Base-by-base conservation (phyloP, 2,329 filamentous ascomycete genomes). In the Penicillium freii region DNA sequence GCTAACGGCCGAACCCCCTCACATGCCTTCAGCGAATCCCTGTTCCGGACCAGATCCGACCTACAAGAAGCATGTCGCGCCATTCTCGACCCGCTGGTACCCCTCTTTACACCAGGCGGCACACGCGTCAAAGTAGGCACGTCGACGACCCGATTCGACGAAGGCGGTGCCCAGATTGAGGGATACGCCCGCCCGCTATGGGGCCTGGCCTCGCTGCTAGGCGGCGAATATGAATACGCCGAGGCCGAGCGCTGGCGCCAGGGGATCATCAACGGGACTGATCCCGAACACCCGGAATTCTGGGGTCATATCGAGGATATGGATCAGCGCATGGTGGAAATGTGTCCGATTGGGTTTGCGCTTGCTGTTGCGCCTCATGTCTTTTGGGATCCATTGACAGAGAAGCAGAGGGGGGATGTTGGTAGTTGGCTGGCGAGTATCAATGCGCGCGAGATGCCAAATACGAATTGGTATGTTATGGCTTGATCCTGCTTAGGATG, bases 261-360 rank as follows among this genome's bases (percentile, higher is more conserved):
- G 59, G 89, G 89, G 4, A 78, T 92, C 56, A 84, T 85, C 61
- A 81, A 84, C 33, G 90, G 89, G 0, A 91, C 88, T 0, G 84
- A 92, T 65, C 88, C 88, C 0, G 79, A 85, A 44, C 84, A 78
- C 57, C 80, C 83, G 0, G 89, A 92, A 73, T 92, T 87, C 67
- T 93, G 89, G 89, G 89, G 89, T 0, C 86, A 84, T 55, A 88
- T 90, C 62, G 81, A 86, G 62, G 88, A 92, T 68, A 86, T 87
- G 56, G 90, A 92, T 68, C 89, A 92, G 77, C 80, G 89, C 27
- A 92, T 92, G 90, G 90, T 92, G 2, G 90, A 93, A 71, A 90
- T 91, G 81, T 92, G 89, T 69, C 89, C 89, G 0, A 80, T 92
- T 57, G 90, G 89, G 0, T 92, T 86, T 66, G 84, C 88, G 1